Percentiles rank a stretch among this genome's conserved stretches.
phyloP scores from a whole-genome alignment of 208 protist species.

The Acanthamoeba royreba region DNA sequence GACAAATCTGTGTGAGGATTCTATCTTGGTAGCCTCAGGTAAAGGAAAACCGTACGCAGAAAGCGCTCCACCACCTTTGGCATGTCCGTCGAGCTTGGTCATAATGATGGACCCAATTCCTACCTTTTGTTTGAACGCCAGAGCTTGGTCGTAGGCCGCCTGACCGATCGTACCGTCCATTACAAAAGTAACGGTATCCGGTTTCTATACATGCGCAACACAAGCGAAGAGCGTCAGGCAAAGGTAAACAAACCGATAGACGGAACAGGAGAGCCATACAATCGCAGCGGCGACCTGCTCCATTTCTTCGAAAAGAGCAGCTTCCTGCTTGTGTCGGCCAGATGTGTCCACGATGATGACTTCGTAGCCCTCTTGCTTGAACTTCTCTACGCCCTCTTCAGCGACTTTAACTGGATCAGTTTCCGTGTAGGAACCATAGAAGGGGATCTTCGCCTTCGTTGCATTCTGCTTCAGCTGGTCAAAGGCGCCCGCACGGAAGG shows the following conservation, averaged over 20 bases:
- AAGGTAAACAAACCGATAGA: not conserved
- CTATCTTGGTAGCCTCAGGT: not conserved
- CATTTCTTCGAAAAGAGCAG: slow-evolving; percentile 98
- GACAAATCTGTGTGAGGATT: not conserved
- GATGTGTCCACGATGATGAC: slow-evolving; percentile 99
- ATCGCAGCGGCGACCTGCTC: slow-evolving; percentile 82
- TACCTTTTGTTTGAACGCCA: slow-evolving; percentile 85
- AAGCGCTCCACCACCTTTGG: slow-evolving; percentile 98
- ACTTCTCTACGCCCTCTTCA: slow-evolving; percentile 93
- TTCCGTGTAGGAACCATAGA: slow-evolving; percentile 93
- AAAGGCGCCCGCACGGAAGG: slow-evolving; percentile 95
- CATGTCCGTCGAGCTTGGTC: slow-evolving; percentile 99
- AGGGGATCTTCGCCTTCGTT: slow-evolving; percentile 97
- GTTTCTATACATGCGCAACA: slow-evolving; percentile 75
- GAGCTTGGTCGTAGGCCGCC: slow-evolving; percentile 92
- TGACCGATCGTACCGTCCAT: slow-evolving; percentile 98
- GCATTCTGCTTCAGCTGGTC: slow-evolving; percentile 99
- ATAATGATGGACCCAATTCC: slow-evolving; percentile 97
- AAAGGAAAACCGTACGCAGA: slow-evolving; percentile 85
- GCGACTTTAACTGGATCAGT: slow-evolving; percentile 96
- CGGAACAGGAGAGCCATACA: not conserved
- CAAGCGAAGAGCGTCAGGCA: not conserved
- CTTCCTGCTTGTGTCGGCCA: slow-evolving; percentile 98
- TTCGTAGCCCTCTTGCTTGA: slow-evolving; percentile 88
- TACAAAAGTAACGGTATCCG: slow-evolving; percentile 96